These are phyloP conservation scores for Dioszegia hungarica DNA, from an alignment of 768 basidiomycete species.

Conservation along the genomic window DNA sequence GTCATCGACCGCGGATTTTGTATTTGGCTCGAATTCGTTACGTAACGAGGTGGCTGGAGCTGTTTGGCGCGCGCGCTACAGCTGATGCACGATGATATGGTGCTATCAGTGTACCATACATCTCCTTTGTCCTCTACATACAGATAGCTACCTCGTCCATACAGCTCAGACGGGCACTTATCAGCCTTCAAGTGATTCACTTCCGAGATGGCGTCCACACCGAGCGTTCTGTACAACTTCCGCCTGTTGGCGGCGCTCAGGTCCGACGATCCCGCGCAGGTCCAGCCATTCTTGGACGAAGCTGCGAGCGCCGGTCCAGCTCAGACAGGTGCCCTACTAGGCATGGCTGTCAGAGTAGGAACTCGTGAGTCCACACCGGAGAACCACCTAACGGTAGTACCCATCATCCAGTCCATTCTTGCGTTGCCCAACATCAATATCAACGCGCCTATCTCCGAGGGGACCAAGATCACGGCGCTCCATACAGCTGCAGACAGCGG, in stretches of 20 bases:
- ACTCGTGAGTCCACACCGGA: slow-evolving; percentile 19
- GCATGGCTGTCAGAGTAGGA: slow-evolving; percentile 35
- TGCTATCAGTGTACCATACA: too few species aligned
- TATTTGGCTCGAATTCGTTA: background rate
- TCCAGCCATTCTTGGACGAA: slow-evolving; percentile 45
- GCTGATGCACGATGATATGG: background rate
- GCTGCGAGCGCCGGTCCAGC: slow-evolving; percentile 10
- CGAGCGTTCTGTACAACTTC: slow-evolving; percentile 41
- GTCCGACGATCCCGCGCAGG: slow-evolving; percentile 38
- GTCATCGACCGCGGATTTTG: too few species aligned
- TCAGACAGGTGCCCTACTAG: slow-evolving; percentile 21
- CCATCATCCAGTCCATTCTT: slow-evolving; percentile 21
- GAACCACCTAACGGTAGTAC: slow-evolving; percentile 10
- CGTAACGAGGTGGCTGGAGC: background rate
- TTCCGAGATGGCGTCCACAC: background rate
- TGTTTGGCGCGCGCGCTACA: background rate
- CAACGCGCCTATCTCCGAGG: slow-evolving; percentile 16
- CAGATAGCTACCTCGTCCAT: background rate
- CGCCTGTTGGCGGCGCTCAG: slow-evolving; percentile 37
- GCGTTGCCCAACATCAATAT: slow-evolving; percentile 12
- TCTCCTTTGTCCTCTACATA: slow-evolving; percentile 3
- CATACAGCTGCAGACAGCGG: slow-evolving; percentile 39
- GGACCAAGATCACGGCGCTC: slow-evolving; percentile 20
- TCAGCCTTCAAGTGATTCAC: too few species aligned
- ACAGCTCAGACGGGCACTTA: too few species aligned